Conservation (phyloP, 225 moss, liverwort and hornwort genomes). For the Marchantia polymorpha region DNA sequence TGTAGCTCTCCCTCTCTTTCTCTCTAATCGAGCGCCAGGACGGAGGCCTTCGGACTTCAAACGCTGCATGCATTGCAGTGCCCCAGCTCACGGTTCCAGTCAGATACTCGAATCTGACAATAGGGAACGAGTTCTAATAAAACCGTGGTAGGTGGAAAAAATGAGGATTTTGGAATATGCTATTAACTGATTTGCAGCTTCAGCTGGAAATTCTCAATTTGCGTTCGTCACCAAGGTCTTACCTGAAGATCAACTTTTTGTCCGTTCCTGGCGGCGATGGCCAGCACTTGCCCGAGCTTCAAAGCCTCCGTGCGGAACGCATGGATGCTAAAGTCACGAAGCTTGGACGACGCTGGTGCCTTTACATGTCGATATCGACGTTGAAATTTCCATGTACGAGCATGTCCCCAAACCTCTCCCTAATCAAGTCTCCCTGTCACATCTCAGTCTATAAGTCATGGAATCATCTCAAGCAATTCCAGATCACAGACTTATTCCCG, state of each 20-base stretch:
- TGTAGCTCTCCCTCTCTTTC: too few species aligned
- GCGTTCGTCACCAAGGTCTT: too few species aligned
- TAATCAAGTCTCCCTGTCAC: slow-evolving; percentile 36
- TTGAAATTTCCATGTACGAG: slow-evolving; percentile 73
- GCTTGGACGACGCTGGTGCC: slow-evolving; percentile 57
- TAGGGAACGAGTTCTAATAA: background rate
- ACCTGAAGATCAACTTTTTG: slow-evolving; percentile 48
- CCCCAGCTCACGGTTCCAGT: too few species aligned
- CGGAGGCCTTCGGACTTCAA: too few species aligned
- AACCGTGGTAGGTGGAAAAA: background rate
- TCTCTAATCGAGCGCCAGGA: too few species aligned
- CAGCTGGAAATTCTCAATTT: background rate
- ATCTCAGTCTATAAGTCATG: background rate
- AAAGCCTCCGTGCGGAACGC: slow-evolving; percentile 50
- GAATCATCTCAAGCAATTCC: background rate
- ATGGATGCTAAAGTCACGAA: slow-evolving; percentile 57
- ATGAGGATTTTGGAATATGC: background rate
- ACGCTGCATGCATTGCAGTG: too few species aligned
- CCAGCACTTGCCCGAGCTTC: slow-evolving; percentile 35
- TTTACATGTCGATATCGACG: slow-evolving; percentile 67
- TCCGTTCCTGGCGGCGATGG: slow-evolving; percentile 21
- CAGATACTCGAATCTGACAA: background rate
- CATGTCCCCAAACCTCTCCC: slow-evolving; percentile 36
- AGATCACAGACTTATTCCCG: too few species aligned
- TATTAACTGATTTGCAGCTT: background rate